Percentiles rank a stretch among this genome's conserved stretches.
Conservation (phyloP, 2,329 filamentous ascomycete species). For the Exophiala bonariae region DNA sequence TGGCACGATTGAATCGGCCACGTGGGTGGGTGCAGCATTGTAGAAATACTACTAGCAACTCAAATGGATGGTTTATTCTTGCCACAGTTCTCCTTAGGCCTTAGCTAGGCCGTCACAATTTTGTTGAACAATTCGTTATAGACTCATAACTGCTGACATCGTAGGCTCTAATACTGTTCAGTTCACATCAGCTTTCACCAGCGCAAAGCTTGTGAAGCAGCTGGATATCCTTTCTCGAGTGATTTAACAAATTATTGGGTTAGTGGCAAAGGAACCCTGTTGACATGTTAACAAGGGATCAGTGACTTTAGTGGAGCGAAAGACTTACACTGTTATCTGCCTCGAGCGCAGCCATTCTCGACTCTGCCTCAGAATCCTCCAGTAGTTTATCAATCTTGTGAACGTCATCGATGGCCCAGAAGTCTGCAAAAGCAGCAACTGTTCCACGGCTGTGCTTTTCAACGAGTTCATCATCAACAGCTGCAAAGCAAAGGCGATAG, state of each 20-base stretch:
- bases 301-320: neutral
- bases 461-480: conserved; percentile 72
- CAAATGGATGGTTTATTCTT: no score
- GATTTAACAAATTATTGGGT: conserved; percentile 19
- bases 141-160: no score
- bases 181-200: no score
- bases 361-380: conserved; percentile 39
- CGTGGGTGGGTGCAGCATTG: no score
- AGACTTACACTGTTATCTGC: conserved; percentile 17
- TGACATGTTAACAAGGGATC: neutral
- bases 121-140: no score
- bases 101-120: no score
- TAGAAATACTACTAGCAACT: no score
- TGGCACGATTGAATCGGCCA: no score
- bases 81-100: no score
- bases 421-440: conserved; percentile 67
- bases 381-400: conserved; percentile 64
- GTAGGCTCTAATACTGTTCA: no score
- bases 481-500: conserved; percentile 80
- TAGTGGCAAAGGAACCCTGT: conserved; percentile 15
- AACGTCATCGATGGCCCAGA: conserved; percentile 73
- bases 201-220: no score
- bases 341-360: neutral
- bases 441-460: conserved; percentile 63
- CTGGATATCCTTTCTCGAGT: no score